phyloP scores from a whole-genome alignment of 1,284 basidiomycete genomes.

The Coniferiporia weirii region DNA sequence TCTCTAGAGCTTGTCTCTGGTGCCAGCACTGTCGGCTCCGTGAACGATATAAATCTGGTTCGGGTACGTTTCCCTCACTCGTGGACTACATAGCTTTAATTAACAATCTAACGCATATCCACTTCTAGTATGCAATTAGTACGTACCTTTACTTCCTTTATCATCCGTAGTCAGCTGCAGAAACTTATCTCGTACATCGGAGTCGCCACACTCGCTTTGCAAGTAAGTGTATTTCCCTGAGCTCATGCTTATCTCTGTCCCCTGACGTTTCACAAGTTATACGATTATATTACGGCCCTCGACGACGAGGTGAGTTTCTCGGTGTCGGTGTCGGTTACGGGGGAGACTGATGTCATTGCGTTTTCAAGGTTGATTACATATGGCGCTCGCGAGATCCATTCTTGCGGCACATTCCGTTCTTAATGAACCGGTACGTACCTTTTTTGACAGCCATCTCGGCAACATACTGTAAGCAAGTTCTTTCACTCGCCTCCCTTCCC shows the following conservation, averaged over 20 bases:
- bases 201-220: slow-evolving; percentile 4
- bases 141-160: not conserved
- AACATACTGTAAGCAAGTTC: not conserved
- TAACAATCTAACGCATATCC: not conserved
- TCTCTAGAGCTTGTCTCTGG: not conserved
- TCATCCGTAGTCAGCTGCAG: not conserved
- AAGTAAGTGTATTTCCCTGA: not conserved
- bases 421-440: slow-evolving; percentile 9
- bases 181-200: not conserved
- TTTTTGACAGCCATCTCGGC: slow-evolving; percentile 1
- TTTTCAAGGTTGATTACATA: not conserved
- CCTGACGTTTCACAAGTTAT: not conserved
- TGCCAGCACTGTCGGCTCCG: not conserved
- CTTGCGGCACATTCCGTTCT: slow-evolving; percentile 1
- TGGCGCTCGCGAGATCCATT: not conserved
- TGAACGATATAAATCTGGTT: not conserved
- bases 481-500: not conserved
- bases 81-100: not conserved
- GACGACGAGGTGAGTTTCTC: slow-evolving; percentile 1
- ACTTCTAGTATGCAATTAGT: not conserved
- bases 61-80: not conserved
- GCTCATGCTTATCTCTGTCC: not conserved
- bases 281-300: slow-evolving; percentile 7
- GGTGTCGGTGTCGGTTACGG: not conserved
- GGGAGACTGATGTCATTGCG: not conserved